Base-by-base conservation (phyloP, 768 basidiomycete genomes). In the Mycena filopes region DNA sequence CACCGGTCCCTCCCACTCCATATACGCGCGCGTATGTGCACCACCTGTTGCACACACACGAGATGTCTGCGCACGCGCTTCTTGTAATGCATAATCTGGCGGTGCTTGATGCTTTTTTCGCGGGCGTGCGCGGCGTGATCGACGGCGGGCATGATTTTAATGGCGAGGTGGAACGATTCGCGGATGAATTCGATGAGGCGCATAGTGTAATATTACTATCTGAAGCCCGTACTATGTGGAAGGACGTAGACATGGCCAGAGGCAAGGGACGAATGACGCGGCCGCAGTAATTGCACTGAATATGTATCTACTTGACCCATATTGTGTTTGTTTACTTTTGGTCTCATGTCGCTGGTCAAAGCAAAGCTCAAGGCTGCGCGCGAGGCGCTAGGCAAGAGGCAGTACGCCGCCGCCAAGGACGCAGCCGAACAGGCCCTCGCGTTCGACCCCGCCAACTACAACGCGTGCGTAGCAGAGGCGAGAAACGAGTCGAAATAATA, bases 11-110 rank as follows among this genome's bases (percentile, higher is more conserved):
- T 42, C 21, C 50, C 26, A 77, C 79, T 1, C 76, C 81, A 2
- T 80, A 78, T 67, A 80, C 82, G 6, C 82, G 84, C 16, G 90
- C 91, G 3, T 96, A 96, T 69, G 54, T 94, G 31, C 93, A 96
- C 73, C 94, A 96, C 70, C 85, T 96, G 16, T 79, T 95, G 38
- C 89, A 91, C 55, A 94, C 94, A 8, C 95, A 96, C 75, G 95
- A 96, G 75, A 95, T 96, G 94, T 87, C 89, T 0, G 90, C 93
- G 1, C 93, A 96, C 69, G 73, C 92, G 5, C 75, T 95, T 25
- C 84, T 96, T 20, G 83, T 82, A 13, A 81, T 88, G 77, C 95
- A 96, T 75, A 96, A 96, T 69, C 80, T 94, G 29, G 74, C 84
- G 0, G 84, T 95, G 1, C 77, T 94, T 28, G 85, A 89, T 42